phyloP scores from a whole-genome alignment of 2,329 filamentous ascomycete species.

The Alternaria triticina region DNA sequence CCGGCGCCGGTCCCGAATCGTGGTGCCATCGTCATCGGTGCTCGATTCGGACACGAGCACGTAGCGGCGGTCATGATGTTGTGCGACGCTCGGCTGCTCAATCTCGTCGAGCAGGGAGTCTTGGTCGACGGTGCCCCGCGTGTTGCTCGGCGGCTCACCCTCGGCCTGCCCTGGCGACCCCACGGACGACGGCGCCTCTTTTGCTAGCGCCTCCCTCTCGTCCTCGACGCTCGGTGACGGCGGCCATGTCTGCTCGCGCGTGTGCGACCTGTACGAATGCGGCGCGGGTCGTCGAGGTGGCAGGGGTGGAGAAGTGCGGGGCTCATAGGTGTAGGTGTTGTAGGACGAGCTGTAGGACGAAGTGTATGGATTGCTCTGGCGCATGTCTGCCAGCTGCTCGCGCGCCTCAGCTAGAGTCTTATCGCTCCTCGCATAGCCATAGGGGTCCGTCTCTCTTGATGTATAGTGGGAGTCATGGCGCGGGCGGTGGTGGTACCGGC shows the following conservation, averaged over 20 bases:
- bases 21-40: slow-evolving; percentile 9
- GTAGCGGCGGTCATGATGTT: slow-evolving; percentile 68
- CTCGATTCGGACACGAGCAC: slow-evolving; percentile 59
- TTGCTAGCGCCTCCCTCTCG: slow-evolving; percentile 66
- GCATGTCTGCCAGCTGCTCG: slow-evolving; percentile 32
- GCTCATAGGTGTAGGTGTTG: slow-evolving; percentile 40
- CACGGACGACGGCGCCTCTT: slow-evolving; percentile 60
- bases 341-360: slow-evolving; percentile 36
- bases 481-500: slow-evolving; percentile 25
- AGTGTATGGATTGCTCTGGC: slow-evolving; percentile 25
- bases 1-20: slow-evolving; percentile 25
- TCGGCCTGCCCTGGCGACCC: slow-evolving; percentile 33
- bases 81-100: slow-evolving; percentile 35
- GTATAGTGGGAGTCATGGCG: slow-evolving; percentile 36
- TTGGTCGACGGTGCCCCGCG: slow-evolving; percentile 72
- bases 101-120: slow-evolving; percentile 70
- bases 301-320: slow-evolving; percentile 34
- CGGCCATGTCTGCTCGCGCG: slow-evolving; percentile 52
- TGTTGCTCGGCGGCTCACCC: slow-evolving; percentile 64
- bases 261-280: slow-evolving; percentile 23
- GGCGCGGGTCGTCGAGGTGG: slow-evolving; percentile 26
- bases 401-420: slow-evolving; percentile 21
- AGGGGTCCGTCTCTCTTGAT: slow-evolving; percentile 32
- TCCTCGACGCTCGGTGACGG: slow-evolving; percentile 74
- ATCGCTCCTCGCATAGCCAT: slow-evolving; percentile 27